A percentile compares a stretch with the other conserved stretches of the same genome.
These are phyloP conservation scores for Groenewaldozyma salmanticensis DNA, from an alignment of 805 yeast species.

Conservation along the genomic window DNA sequence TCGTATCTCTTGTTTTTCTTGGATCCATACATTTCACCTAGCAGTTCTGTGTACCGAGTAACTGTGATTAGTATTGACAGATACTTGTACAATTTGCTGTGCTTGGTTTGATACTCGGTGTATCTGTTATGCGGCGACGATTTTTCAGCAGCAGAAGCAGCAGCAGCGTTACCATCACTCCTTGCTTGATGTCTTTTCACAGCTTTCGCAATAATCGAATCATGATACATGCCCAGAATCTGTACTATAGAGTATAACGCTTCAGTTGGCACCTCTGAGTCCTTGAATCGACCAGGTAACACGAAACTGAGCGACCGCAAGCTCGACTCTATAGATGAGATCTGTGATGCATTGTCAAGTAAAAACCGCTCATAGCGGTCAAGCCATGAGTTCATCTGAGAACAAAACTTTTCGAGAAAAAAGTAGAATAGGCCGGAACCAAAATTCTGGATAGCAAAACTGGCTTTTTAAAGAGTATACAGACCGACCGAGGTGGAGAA, in stretches of 20 bases:
- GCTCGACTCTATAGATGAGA: slow-evolving; percentile 30
- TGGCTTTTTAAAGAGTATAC: too few relatives aligned
- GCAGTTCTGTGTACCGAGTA: slow-evolving; percentile 27
- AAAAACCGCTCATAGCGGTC: slow-evolving; percentile 26
- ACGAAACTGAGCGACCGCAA: slow-evolving; percentile 27
- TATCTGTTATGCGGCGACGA: slow-evolving; percentile 23
- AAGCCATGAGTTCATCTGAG: slow-evolving; percentile 21
- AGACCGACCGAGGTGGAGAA: too few relatives aligned
- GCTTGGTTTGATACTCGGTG: slow-evolving; percentile 16
- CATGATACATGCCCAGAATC: slow-evolving; percentile 30
- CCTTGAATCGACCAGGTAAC: slow-evolving; percentile 31
- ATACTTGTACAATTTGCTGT: slow-evolving; percentile 18
- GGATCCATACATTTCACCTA: slow-evolving; percentile 29
- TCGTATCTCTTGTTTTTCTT: slow-evolving; percentile 5
- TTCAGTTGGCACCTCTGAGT: slow-evolving; percentile 31
- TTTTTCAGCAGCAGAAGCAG: background rate
- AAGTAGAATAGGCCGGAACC: too few relatives aligned
- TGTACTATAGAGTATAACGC: slow-evolving; percentile 25
- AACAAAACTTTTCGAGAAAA: too few relatives aligned
- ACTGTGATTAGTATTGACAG: slow-evolving; percentile 24
- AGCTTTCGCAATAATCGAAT: slow-evolving; percentile 26
- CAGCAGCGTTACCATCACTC: too few relatives aligned
- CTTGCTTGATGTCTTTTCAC: too few relatives aligned
- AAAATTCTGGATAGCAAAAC: too few relatives aligned
- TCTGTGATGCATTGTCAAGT: slow-evolving; percentile 27